Conservation (phyloP, 176 grass and related monocot genomes). For the Puya raimondii region DNA sequence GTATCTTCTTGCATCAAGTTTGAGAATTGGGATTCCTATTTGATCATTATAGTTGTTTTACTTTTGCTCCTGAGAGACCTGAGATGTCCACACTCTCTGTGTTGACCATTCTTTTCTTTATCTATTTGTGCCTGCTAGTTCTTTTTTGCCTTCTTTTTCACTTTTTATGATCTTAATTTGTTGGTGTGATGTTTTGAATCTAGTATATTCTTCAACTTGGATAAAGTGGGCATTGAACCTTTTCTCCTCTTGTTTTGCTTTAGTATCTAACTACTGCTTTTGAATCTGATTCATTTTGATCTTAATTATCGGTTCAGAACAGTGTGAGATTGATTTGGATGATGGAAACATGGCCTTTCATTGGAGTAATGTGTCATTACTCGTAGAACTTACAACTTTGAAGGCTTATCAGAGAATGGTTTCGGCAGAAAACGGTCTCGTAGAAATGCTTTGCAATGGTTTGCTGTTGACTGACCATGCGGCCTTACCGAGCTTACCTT, state of each 20-base stretch:
- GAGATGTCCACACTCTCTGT: background rate
- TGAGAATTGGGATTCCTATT: background rate
- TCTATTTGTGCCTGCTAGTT: background rate
- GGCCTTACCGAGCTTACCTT: background rate
- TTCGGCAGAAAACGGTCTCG: background rate
- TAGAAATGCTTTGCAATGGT: background rate
- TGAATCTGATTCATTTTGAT: background rate
- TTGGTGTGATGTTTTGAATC: background rate
- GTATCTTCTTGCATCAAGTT: background rate
- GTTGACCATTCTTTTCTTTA: background rate
- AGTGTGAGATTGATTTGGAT: background rate
- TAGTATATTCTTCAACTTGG: background rate
- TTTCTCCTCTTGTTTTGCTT: background rate
- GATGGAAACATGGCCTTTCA: background rate
- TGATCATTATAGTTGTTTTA: background rate
- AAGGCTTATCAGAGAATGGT: background rate
- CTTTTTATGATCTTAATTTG: background rate
- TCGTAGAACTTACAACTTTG: background rate
- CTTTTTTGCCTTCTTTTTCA: background rate
- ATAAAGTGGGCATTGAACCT: background rate
- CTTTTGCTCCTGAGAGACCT: background rate
- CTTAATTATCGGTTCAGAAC: background rate
- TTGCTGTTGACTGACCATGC: background rate
- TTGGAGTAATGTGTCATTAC: background rate
- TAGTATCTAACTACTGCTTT: background rate